These are phyloP conservation scores for Xylaria longipes DNA, from an alignment of 495 filamentous ascomycete genomes.

Conservation along the genomic window DNA sequence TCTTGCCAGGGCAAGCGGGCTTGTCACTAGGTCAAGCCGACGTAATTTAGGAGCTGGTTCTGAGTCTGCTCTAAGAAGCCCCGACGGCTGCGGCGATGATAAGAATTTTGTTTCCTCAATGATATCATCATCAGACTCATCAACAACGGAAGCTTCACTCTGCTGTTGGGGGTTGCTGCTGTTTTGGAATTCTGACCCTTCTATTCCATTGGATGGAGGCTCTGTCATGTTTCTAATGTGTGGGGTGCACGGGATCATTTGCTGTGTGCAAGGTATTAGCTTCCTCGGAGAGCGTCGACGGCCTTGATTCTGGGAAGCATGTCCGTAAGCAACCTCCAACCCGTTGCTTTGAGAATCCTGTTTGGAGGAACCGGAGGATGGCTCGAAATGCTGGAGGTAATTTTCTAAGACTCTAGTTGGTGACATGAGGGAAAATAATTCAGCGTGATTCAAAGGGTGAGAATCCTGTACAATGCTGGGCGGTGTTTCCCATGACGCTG, in stretches of 20 bases:
- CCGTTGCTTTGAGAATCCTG: slow-evolving; percentile 24
- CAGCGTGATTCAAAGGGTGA: slow-evolving; percentile 38
- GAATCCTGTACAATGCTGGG: slow-evolving; percentile 53
- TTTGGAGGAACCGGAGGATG: slow-evolving; percentile 31
- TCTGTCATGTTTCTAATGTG: neutral
- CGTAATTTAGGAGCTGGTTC: slow-evolving; percentile 45
- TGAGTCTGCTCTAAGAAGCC: slow-evolving; percentile 41
- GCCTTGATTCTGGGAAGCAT: slow-evolving; percentile 7
- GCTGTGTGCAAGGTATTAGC: slow-evolving; percentile 26
- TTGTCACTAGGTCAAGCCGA: slow-evolving; percentile 24
- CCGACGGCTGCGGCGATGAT: slow-evolving; percentile 33
- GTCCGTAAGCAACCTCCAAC: neutral
- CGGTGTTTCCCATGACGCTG: slow-evolving; percentile 45
- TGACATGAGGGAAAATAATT: slow-evolving; percentile 40
- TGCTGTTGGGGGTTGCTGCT: neutral
- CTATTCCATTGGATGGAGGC: neutral
- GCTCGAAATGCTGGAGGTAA: slow-evolving; percentile 43
- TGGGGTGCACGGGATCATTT: slow-evolving; percentile 35
- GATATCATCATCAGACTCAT: slow-evolving; percentile 31
- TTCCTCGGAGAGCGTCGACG: slow-evolving; percentile 11
- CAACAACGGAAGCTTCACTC: neutral
- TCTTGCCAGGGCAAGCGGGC: slow-evolving; percentile 31
- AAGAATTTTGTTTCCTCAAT: slow-evolving; percentile 36
- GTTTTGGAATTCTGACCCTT: neutral
- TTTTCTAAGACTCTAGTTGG: slow-evolving; percentile 52